phyloP scores from a whole-genome alignment of 805 yeast genomes.

The Sungouiozyma intestinalis region DNA sequence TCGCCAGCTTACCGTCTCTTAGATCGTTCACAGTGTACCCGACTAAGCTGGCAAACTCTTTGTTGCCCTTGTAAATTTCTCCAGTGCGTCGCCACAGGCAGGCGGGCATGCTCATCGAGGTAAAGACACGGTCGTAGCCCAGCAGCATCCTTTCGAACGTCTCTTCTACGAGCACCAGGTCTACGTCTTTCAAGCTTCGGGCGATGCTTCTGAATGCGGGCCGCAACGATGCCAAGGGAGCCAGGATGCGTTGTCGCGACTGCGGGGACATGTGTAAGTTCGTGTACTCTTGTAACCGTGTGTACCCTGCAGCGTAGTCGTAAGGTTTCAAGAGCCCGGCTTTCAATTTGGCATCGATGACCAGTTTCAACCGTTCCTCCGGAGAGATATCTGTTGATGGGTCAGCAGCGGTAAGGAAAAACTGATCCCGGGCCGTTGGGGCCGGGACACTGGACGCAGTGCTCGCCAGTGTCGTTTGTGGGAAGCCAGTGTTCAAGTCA shows the following conservation, averaged over 20 bases:
- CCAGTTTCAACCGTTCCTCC: slow-evolving; percentile 85
- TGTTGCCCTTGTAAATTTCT: slow-evolving; percentile 88
- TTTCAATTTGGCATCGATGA: slow-evolving; percentile 84
- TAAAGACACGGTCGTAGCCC: slow-evolving; percentile 89
- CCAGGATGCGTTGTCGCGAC: slow-evolving; percentile 73
- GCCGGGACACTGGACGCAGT: neutral
- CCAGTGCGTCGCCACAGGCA: slow-evolving; percentile 97
- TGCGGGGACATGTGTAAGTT: slow-evolving; percentile 82
- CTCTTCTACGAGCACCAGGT: slow-evolving; percentile 85
- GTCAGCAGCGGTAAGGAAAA: slow-evolving; percentile 92
- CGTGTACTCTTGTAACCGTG: slow-evolving; percentile 81
- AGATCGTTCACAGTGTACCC: slow-evolving; percentile 84
- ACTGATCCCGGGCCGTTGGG: slow-evolving; percentile 74
- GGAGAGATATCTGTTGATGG: slow-evolving; percentile 92
- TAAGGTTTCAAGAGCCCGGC: slow-evolving; percentile 91
- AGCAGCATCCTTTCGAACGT: slow-evolving; percentile 86
- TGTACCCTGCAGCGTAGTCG: slow-evolving; percentile 89
- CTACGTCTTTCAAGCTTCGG: slow-evolving; percentile 78
- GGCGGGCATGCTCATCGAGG: slow-evolving; percentile 96
- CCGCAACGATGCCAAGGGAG: slow-evolving; percentile 74
- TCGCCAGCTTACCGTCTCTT: slow-evolving; percentile 84
- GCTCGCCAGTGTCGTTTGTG: slow-evolving; percentile 37
- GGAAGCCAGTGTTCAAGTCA: slow-evolving; percentile 35
- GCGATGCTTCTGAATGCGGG: slow-evolving; percentile 95
- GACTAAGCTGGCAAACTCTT: slow-evolving; percentile 89